Evolutionary conservation across 371 early-diverging fungal species (phyloP).

Genomic region (Enteropsectra breve): DNA sequence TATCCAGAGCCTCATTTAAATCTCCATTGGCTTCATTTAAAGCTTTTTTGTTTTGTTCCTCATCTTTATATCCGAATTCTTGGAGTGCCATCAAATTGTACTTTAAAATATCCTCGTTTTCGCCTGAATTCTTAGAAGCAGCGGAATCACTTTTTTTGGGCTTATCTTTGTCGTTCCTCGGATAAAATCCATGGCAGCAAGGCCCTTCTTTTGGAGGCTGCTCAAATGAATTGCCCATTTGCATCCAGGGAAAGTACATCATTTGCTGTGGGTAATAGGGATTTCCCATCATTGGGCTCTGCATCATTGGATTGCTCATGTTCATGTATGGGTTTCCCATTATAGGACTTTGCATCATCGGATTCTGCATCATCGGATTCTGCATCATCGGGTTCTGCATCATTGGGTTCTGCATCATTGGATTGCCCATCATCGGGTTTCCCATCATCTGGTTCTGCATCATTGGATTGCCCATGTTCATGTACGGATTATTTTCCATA

Average conservation of each 20-base stretch:
- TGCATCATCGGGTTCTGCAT: too few relatives aligned
- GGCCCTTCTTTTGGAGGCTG: too few relatives aligned
- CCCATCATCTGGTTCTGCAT: too few relatives aligned
- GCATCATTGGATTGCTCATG: not conserved
- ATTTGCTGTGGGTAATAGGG: too few relatives aligned
- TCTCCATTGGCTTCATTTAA: conserved; percentile 39
- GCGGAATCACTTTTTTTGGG: not conserved
- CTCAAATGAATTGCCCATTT: too few relatives aligned
- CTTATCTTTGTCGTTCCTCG: conserved; percentile 2
- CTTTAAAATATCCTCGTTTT: conserved; percentile 19
- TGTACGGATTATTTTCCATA: too few relatives aligned
- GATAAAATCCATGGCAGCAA: conserved; percentile 41
- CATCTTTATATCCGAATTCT: conserved; percentile 51
- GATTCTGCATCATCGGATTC: conserved; percentile 14
- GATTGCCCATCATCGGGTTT: too few relatives aligned
- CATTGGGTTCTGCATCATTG: too few relatives aligned
- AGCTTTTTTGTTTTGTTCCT: conserved; percentile 37
- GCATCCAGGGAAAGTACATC: too few relatives aligned
- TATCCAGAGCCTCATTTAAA: conserved; percentile 43
- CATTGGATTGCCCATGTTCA: too few relatives aligned
- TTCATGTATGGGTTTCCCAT: conserved; percentile 6
- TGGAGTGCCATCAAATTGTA: too few relatives aligned
- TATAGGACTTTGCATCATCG: too few relatives aligned
- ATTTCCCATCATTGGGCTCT: conserved; percentile 7
- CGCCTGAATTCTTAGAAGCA: conserved; percentile 18